phyloP scores from a whole-genome alignment of 78 protist genomes.

The Dictyostelium capitatum region DNA sequence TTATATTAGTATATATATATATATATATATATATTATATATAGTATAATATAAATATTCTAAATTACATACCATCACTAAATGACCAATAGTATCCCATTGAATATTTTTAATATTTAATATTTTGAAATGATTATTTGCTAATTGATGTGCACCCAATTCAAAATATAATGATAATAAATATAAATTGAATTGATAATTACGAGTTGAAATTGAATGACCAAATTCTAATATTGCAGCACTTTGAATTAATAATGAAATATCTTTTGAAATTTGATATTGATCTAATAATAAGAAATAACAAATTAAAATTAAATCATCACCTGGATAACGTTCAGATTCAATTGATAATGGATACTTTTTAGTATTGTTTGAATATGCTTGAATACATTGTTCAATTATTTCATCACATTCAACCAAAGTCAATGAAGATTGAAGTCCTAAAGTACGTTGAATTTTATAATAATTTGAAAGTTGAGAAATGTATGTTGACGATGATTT shows the following conservation, averaged over 20 bases:
- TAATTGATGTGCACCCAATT: constrained; percentile 17
- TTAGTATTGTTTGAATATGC: constrained; percentile 15
- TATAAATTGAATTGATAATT: constrained; percentile 71
- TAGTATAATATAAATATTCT: too few relatives aligned
- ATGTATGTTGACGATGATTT: background rate
- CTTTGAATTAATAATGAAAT: constrained; percentile 1
- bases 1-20: too few relatives aligned
- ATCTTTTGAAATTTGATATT: background rate
- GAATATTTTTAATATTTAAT: constrained; percentile 59
- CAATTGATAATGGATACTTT: constrained; percentile 7
- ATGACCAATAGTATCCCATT: constrained; percentile 54
- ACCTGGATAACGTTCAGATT: constrained; percentile 59
- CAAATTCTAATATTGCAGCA: constrained; percentile 36
- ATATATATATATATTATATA: too few relatives aligned
- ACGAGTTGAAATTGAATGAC: background rate
- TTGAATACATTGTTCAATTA: background rate
- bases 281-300: constrained; percentile 32
- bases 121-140: constrained; percentile 6
- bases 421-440: constrained; percentile 14
- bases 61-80: too few relatives aligned
- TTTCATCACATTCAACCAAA: background rate
- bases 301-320: constrained; percentile 49
- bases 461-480: constrained; percentile 27
- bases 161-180: background rate
- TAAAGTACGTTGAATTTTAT: constrained; percentile 12